These are phyloP conservation scores for Trypanosoma theileri DNA, from an alignment of 208 protist genomes.

Conservation along the genomic window DNA sequence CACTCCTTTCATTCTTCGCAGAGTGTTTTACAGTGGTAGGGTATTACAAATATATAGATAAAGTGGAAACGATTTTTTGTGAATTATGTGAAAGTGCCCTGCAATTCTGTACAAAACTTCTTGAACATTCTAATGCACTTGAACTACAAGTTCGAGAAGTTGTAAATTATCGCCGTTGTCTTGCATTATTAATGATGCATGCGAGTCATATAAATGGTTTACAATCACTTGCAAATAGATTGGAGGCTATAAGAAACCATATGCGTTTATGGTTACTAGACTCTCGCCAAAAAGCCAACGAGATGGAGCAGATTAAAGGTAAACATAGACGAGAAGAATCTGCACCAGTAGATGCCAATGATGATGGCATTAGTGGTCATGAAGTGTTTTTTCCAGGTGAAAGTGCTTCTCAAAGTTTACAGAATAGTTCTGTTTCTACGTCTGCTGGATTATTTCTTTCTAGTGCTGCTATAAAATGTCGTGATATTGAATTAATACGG, in stretches of 20 bases:
- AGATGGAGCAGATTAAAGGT: conserved; percentile 19
- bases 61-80: conserved; percentile 33
- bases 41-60: conserved; percentile 36
- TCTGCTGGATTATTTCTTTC: conserved; percentile 35
- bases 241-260: conserved; percentile 23
- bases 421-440: conserved; percentile 2
- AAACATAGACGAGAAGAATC: background rate
- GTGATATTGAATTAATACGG: conserved; percentile 39
- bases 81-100: conserved; percentile 28
- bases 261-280: conserved; percentile 49
- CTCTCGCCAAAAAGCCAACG: conserved; percentile 34
- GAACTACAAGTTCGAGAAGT: conserved; percentile 50
- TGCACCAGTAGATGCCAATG: background rate
- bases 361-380: background rate
- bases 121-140: conserved; percentile 39
- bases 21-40: conserved; percentile 54
- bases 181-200: conserved; percentile 38
- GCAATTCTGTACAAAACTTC: conserved; percentile 39
- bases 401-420: conserved; percentile 28
- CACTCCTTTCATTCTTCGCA: conserved; percentile 52
- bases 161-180: conserved; percentile 56
- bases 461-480: conserved; percentile 29
- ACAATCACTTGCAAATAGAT: conserved; percentile 20
- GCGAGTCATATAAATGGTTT: conserved; percentile 24
- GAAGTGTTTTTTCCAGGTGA: conserved; percentile 6